phyloP scores from a whole-genome alignment of 345 rosid species.

The Salix viminalis region DNA sequence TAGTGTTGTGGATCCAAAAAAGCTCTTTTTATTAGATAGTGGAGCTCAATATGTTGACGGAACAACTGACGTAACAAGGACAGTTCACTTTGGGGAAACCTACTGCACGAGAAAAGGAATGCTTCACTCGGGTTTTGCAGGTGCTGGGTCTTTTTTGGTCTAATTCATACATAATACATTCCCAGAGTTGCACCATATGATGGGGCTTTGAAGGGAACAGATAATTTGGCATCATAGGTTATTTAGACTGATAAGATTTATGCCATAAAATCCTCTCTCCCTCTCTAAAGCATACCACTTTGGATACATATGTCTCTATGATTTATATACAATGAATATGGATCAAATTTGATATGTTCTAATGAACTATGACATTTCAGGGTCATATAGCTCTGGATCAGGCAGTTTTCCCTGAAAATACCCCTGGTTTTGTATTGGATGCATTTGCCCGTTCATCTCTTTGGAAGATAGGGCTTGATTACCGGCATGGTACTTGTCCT shows the following conservation, averaged over 20 bases:
- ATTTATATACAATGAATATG: not conserved
- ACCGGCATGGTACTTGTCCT: slow-evolving; percentile 69
- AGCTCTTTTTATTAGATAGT: slow-evolving; percentile 81
- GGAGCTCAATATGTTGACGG: slow-evolving; percentile 97
- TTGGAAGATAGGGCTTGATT: slow-evolving; percentile 97
- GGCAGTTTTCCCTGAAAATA: slow-evolving; percentile 85
- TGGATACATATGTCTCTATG: not conserved
- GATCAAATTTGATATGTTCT: too few species aligned
- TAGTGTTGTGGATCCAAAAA: slow-evolving; percentile 64
- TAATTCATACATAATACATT: not conserved
- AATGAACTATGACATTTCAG: slow-evolving; percentile 36
- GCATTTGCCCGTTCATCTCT: slow-evolving; percentile 88
- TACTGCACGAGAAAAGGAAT: slow-evolving; percentile 70
- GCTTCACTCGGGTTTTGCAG: slow-evolving; percentile 91
- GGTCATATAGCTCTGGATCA: slow-evolving; percentile 97
- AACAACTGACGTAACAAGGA: slow-evolving; percentile 93
- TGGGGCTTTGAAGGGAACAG: not conserved
- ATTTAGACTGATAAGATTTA: not conserved
- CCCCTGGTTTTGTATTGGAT: slow-evolving; percentile 92
- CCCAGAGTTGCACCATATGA: not conserved
- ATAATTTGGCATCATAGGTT: not conserved
- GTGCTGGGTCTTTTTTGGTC: slow-evolving; percentile 28
- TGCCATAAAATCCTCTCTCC: not conserved
- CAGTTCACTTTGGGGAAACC: slow-evolving; percentile 90
- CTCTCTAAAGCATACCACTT: not conserved